These are phyloP conservation scores for Paramecium octaurelia DNA, from an alignment of 73 alveolate genomes.

Conservation along the genomic window DNA sequence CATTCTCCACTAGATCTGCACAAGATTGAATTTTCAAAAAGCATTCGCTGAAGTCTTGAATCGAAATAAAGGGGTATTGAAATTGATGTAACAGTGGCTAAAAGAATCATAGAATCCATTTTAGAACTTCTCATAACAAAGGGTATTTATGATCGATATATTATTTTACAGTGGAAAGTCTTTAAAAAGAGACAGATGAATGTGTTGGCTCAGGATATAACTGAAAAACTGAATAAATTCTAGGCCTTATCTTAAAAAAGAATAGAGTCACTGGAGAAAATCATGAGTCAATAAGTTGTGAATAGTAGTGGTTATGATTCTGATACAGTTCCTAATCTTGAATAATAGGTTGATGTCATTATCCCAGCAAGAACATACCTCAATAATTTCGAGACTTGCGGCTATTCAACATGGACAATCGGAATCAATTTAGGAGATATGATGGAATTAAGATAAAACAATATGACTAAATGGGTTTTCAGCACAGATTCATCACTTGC, in stretches of 20 bases:
- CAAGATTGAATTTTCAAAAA: neutral
- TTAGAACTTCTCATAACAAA: conserved; percentile 5
- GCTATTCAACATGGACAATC: conserved; percentile 15
- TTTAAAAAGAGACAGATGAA: neutral
- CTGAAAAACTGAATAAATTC: neutral
- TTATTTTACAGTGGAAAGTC: conserved; percentile 21
- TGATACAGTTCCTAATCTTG: neutral
- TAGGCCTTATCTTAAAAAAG: neutral
- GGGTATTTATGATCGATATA: neutral
- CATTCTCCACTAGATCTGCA: neutral
- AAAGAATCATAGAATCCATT: conserved; percentile 22
- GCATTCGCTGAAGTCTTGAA: neutral
- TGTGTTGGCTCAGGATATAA: neutral
- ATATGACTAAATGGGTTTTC: neutral
- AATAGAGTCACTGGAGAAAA: neutral
- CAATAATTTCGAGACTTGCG: neutral
- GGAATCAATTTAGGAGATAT: neutral
- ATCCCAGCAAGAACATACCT: neutral
- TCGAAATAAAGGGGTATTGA: neutral
- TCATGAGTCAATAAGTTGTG: neutral
- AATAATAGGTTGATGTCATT: neutral
- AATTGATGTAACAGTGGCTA: neutral
- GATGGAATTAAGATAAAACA: neutral
- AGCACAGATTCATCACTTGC: conserved; percentile 39
- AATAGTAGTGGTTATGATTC: conserved; percentile 48